Conservation (phyloP, 345 rosid genomes). For the Boechera retrofracta region DNA sequence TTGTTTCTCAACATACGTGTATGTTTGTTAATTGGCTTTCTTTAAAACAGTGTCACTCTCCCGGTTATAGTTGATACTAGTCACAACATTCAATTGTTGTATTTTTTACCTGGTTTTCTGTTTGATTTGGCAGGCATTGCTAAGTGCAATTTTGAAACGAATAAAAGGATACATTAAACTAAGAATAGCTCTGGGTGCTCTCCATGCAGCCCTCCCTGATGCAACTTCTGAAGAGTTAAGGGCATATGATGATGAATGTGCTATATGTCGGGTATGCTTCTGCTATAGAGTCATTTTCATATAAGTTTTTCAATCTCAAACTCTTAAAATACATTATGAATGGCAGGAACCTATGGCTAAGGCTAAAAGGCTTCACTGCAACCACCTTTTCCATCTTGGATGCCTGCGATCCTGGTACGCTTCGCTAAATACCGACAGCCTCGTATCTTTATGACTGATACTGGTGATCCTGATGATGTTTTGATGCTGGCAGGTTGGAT, state of each 20-base stretch:
- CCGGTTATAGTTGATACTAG: slow-evolving; percentile 15
- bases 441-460: slow-evolving; percentile 21
- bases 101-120: slow-evolving; percentile 24
- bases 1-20: slow-evolving; percentile 93
- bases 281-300: slow-evolving; percentile 19
- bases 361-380: slow-evolving; percentile 92
- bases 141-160: slow-evolving; percentile 89
- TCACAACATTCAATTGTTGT: slow-evolving; percentile 21
- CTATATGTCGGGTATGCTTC: slow-evolving; percentile 90
- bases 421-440: slow-evolving; percentile 27
- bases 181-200: slow-evolving; percentile 83
- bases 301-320: slow-evolving; percentile 29
- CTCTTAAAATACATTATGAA: slow-evolving; percentile 41
- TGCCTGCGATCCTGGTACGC: slow-evolving; percentile 98
- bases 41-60: neutral
- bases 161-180: slow-evolving; percentile 83
- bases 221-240: slow-evolving; percentile 88
- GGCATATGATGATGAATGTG: slow-evolving; percentile 97
- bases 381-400: slow-evolving; percentile 93
- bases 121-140: slow-evolving; percentile 73
- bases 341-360: slow-evolving; percentile 99
- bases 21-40: slow-evolving; percentile 45
- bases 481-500: slow-evolving; percentile 81
- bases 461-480: slow-evolving; percentile 40
- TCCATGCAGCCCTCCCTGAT: slow-evolving; percentile 99